Evolutionary conservation across 2,329 filamentous ascomycete genomes (phyloP).

Genomic region (Penicillium rolfsii): DNA sequence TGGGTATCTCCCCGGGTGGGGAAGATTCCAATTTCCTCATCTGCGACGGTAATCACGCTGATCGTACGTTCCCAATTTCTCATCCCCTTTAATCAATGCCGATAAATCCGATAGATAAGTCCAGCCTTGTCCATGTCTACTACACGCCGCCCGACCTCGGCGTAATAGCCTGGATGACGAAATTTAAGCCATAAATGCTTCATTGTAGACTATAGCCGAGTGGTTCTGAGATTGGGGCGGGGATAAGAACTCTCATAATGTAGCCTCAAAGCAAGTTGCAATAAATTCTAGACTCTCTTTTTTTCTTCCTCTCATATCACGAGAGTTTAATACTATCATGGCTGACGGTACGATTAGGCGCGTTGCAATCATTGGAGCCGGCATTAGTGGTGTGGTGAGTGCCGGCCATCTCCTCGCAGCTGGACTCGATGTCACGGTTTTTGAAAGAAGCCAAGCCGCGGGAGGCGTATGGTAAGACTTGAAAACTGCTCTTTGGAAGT

Average conservation of each 20-base stretch:
- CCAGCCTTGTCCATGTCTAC: background rate
- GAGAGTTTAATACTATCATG: slow-evolving; percentile 23
- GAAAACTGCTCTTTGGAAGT: background rate
- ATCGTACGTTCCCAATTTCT: slow-evolving; percentile 11
- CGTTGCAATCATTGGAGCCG: slow-evolving; percentile 57
- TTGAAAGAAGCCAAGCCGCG: slow-evolving; percentile 56
- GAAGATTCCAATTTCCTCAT: slow-evolving; percentile 29
- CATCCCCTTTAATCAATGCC: slow-evolving; percentile 12
- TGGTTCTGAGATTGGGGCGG: background rate
- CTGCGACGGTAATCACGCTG: slow-evolving; percentile 27
- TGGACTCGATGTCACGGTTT: slow-evolving; percentile 57
- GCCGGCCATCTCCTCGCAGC: slow-evolving; percentile 52
- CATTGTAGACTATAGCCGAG: slow-evolving; percentile 5
- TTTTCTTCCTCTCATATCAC: background rate
- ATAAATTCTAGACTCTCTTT: background rate
- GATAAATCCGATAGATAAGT: slow-evolving; percentile 7
- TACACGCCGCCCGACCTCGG: background rate
- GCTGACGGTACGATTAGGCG: slow-evolving; percentile 20
- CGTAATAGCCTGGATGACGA: slow-evolving; percentile 14
- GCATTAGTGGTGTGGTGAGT: slow-evolving; percentile 54
- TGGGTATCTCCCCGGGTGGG: slow-evolving; percentile 1
- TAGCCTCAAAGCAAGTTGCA: background rate
- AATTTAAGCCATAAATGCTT: slow-evolving; percentile 13
- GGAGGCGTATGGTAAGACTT: slow-evolving; percentile 59
- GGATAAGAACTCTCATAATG: background rate